A percentile compares a stretch with the other conserved stretches of the same genome.
These are phyloP conservation scores for Sporisorium reilianum DNA, from an alignment of 1,284 basidiomycete genomes.

Conservation along the genomic window DNA sequence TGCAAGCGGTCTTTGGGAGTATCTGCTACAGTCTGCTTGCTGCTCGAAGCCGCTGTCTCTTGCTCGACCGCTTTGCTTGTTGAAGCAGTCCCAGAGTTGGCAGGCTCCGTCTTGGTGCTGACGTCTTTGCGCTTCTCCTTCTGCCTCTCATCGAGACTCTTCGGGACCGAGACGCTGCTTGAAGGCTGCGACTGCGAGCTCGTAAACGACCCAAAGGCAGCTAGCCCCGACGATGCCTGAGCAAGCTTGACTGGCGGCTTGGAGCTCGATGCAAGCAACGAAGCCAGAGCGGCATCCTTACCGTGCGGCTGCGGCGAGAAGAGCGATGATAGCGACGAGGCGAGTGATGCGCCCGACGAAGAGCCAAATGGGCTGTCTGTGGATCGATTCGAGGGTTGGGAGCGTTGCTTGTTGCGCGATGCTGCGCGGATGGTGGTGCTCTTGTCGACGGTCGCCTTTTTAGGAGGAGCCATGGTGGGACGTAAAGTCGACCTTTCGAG, in stretches of 20 bases:
- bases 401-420: constrained; percentile 43
- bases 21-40: constrained; percentile 5
- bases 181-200: constrained; percentile 3
- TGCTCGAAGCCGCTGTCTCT: neutral
- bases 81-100: neutral
- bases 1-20: constrained; percentile 4
- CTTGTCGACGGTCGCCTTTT: constrained; percentile 38
- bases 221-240: constrained; percentile 20
- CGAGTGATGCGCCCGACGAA: constrained; percentile 30
- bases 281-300: constrained; percentile 48
- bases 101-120: neutral
- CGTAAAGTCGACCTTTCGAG: neutral
- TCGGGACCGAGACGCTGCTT: neutral
- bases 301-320: constrained; percentile 44
- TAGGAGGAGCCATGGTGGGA: constrained; percentile 17
- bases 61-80: neutral
- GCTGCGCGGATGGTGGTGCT: constrained; percentile 42
- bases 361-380: constrained; percentile 28
- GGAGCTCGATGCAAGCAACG: constrained; percentile 35
- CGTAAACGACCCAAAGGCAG: constrained; percentile 32
- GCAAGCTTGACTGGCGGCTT: constrained; percentile 29
- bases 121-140: constrained; percentile 15
- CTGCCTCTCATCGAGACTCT: constrained; percentile 18
- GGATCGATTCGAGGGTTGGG: constrained; percentile 11
- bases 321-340: constrained; percentile 45